These are phyloP conservation scores for Drechslerella dactyloides DNA, from an alignment of 2,329 filamentous ascomycete genomes.

Conservation along the genomic window DNA sequence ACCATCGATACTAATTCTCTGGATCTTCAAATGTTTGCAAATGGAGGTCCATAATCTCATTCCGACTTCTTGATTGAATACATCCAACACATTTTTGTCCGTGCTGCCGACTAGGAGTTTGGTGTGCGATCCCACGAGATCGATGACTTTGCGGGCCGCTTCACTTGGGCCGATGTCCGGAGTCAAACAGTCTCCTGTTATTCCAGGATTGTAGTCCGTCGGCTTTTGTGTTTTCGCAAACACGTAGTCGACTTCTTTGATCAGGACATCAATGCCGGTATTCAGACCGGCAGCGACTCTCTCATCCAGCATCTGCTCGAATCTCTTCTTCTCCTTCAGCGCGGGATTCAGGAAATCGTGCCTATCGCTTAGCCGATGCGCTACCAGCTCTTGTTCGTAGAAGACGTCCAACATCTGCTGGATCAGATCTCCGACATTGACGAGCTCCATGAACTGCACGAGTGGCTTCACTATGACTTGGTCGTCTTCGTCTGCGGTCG, in stretches of 20 bases:
- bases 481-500: conserved; percentile 68
- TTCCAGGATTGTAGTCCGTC: conserved; percentile 84
- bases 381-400: conserved; percentile 90
- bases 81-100: conserved; percentile 96
- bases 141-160: conserved; percentile 80
- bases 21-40: conserved; percentile 96
- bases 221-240: conserved; percentile 85
- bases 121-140: conserved; percentile 85
- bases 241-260: conserved; percentile 97
- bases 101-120: conserved; percentile 92
- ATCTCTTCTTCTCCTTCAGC: conserved; percentile 94
- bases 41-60: conserved; percentile 87
- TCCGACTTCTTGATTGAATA: conserved; percentile 97
- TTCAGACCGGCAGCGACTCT: conserved; percentile 93
- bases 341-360: conserved; percentile 95
- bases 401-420: conserved; percentile 99
- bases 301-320: conserved; percentile 98
- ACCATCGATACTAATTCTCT: conserved; percentile 86
- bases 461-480: conserved; percentile 77
- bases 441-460: conserved; percentile 93
- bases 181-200: conserved; percentile 57
- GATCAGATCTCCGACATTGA: conserved; percentile 97
- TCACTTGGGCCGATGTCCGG: conserved; percentile 74
- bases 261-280: conserved; percentile 96
- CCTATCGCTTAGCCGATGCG: conserved; percentile 80